Conservation (phyloP, 257 asterid genomes). For the Mitragyna speciosa region DNA sequence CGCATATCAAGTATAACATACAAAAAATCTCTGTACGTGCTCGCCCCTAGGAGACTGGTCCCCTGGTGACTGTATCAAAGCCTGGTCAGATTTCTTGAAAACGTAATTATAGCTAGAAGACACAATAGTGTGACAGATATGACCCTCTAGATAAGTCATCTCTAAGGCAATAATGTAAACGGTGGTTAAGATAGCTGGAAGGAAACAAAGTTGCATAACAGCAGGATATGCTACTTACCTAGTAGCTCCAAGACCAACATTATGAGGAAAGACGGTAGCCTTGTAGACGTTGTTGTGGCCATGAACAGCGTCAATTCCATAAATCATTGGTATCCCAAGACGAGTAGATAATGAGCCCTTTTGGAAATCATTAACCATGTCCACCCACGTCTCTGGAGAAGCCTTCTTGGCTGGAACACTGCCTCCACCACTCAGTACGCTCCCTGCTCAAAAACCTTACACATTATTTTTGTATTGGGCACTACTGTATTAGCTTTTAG, state of each 20-base stretch:
- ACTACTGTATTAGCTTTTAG: too few relatives aligned
- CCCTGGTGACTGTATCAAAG: too few relatives aligned
- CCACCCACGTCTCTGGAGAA: conserved; percentile 56
- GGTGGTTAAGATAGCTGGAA: background rate
- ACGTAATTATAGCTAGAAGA: background rate
- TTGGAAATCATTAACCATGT: conserved; percentile 65
- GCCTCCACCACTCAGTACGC: conserved; percentile 72
- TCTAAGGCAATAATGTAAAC: background rate
- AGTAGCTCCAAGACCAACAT: conserved; percentile 69
- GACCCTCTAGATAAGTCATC: background rate
- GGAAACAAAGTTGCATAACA: background rate
- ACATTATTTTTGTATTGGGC: background rate
- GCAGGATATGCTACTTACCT: conserved; percentile 37
- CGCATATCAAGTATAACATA: too few relatives aligned
- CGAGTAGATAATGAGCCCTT: conserved; percentile 61
- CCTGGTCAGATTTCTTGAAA: too few relatives aligned
- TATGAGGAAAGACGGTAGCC: conserved; percentile 70
- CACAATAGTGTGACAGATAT: background rate
- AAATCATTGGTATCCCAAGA: conserved; percentile 61
- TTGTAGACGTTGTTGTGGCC: conserved; percentile 59
- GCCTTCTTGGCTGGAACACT: conserved; percentile 56
- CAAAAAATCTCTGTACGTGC: too few relatives aligned
- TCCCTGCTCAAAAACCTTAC: conserved; percentile 38
- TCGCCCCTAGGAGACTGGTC: background rate
- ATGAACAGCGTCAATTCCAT: conserved; percentile 73